Conservation (phyloP, 106 monocot species). For the Alisma plantagoaquatica region DNA sequence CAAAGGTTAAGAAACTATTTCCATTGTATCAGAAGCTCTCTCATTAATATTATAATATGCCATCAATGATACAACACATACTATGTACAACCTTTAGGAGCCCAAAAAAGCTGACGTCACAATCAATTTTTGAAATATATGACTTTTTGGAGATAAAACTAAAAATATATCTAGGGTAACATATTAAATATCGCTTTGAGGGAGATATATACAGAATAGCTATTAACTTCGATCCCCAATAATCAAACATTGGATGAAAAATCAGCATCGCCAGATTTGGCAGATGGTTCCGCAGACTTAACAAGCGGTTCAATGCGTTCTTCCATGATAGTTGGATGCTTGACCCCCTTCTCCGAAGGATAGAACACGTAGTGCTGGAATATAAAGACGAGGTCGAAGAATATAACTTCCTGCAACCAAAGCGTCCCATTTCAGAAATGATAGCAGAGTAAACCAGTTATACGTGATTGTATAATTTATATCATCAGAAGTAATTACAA, state of each 20-base stretch:
- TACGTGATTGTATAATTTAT: not conserved
- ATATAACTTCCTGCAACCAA: slow-evolving; percentile 60
- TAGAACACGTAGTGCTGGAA: slow-evolving; percentile 90
- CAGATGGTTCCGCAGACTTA: slow-evolving; percentile 18
- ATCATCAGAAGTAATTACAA: not conserved
- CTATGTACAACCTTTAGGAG: too few relatives aligned
- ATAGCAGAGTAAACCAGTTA: not conserved
- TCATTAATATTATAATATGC: too few relatives aligned
- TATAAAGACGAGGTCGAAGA: slow-evolving; percentile 84
- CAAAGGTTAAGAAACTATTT: too few relatives aligned
- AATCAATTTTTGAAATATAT: too few relatives aligned
- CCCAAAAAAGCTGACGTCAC: too few relatives aligned
- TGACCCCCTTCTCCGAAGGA: slow-evolving; percentile 24
- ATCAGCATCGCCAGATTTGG: not conserved
- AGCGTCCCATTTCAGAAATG: too few relatives aligned
- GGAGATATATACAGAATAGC: too few relatives aligned
- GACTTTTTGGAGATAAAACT: too few relatives aligned
- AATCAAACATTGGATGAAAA: slow-evolving; percentile 26
- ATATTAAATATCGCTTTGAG: too few relatives aligned
- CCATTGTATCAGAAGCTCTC: too few relatives aligned
- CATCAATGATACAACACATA: too few relatives aligned
- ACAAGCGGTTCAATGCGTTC: slow-evolving; percentile 33
- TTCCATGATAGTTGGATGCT: slow-evolving; percentile 10
- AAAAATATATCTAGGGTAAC: too few relatives aligned
- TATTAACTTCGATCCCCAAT: not conserved